Evolutionary conservation across 83 land plant genomes (phyloP).

Genomic region (Diphasiastrum complanatum): DNA sequence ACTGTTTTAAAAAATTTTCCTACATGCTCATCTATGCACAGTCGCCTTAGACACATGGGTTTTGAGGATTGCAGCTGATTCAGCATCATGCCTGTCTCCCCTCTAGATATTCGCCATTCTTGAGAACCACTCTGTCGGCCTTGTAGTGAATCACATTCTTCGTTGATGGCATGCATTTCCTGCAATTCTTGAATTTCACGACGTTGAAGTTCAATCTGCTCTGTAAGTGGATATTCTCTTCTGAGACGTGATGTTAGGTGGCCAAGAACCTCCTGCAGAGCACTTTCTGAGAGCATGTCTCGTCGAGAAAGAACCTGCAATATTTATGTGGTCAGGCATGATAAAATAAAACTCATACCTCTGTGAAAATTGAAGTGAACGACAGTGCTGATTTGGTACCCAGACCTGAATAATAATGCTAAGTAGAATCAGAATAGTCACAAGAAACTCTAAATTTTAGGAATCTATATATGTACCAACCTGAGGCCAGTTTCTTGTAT

Average conservation of each 20-base stretch:
- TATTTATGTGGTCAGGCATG: not conserved
- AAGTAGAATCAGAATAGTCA: not conserved
- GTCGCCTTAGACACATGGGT: constrained; percentile 42
- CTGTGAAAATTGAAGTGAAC: not conserved
- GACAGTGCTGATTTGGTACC: not conserved
- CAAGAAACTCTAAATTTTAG: not conserved
- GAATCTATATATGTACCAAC: constrained; percentile 28
- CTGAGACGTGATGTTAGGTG: constrained; percentile 51
- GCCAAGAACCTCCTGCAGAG: constrained; percentile 35
- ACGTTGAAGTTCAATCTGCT: constrained; percentile 29
- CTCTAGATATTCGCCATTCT: constrained; percentile 77
- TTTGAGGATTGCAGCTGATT: not conserved
- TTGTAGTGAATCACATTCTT: constrained; percentile 39
- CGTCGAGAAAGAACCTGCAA: constrained; percentile 56
- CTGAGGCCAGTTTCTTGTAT: constrained; percentile 86
- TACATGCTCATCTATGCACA: constrained; percentile 74
- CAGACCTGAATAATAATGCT: not conserved
- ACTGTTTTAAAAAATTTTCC: constrained; percentile 44
- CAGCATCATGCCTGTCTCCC: constrained; percentile 40
- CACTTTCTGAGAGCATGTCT: constrained; percentile 45
- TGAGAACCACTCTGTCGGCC: constrained; percentile 86
- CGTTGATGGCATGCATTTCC: constrained; percentile 36
- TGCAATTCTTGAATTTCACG: constrained; percentile 54
- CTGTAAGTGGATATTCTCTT: constrained; percentile 25
- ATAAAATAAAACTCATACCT: too few relatives aligned